Conservation (phyloP, 202 grass and related monocot genomes). For the Panicum virgatum region DNA sequence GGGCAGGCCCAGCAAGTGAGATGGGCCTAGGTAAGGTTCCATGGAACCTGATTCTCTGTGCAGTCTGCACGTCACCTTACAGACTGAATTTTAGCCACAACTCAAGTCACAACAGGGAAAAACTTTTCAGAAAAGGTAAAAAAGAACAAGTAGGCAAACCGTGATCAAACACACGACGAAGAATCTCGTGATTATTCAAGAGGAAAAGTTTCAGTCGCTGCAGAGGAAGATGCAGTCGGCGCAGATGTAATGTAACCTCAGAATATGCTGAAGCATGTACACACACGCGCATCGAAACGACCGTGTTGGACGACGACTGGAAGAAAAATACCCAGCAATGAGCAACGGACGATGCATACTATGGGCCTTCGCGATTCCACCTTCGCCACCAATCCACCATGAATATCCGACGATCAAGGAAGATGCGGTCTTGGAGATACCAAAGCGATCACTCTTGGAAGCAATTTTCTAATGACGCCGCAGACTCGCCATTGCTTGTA, state of each 20-base stretch:
- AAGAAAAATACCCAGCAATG: not conserved
- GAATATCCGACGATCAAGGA: not conserved
- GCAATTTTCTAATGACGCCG: not conserved
- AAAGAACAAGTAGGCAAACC: too few relatives aligned
- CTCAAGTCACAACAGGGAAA: not conserved
- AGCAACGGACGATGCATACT: not conserved
- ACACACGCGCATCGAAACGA: not conserved
- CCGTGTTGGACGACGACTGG: not conserved
- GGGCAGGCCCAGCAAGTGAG: not conserved
- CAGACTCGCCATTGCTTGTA: not conserved
- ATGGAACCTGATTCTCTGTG: too few relatives aligned
- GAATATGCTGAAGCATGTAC: slow-evolving; percentile 1
- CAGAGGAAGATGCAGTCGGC: too few relatives aligned
- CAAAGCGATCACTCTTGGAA: not conserved
- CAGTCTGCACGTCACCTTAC: too few relatives aligned
- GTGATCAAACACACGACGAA: not conserved
- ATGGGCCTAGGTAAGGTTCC: not conserved
- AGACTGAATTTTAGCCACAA: too few relatives aligned
- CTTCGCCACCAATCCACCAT: not conserved
- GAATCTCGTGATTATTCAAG: not conserved
- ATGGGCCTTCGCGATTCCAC: not conserved
- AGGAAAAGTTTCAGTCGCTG: not conserved
- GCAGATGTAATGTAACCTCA: not conserved
- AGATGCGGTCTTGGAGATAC: too few relatives aligned
- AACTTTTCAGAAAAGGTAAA: too few relatives aligned